Conservation (phyloP, 371 early-diverging fungal species). For the Zychaea mexicana region DNA sequence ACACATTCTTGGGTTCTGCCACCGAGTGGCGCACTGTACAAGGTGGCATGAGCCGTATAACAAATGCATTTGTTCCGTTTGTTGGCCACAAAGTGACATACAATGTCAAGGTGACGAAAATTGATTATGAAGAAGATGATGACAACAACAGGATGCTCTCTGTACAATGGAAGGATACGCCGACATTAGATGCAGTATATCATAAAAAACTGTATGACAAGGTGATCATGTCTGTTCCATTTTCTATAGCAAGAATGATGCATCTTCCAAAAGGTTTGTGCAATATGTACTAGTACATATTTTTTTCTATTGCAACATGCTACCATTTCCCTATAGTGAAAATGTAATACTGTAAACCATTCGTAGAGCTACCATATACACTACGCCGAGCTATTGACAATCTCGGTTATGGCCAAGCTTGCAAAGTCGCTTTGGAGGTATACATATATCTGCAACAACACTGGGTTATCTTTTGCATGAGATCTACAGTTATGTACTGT, state of each 20-base stretch:
- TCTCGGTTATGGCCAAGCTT: slow-evolving; percentile 23
- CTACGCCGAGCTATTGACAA: slow-evolving; percentile 23
- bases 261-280: slow-evolving; percentile 23
- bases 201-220: slow-evolving; percentile 24
- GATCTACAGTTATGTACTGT: too few species aligned
- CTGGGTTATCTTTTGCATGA: too few species aligned
- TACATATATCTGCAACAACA: background rate
- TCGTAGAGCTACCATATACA: slow-evolving; percentile 22
- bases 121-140: slow-evolving; percentile 19
- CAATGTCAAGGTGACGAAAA: slow-evolving; percentile 16
- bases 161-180: slow-evolving; percentile 27
- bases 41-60: slow-evolving; percentile 30
- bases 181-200: slow-evolving; percentile 21
- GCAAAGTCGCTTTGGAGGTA: slow-evolving; percentile 27
- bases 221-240: slow-evolving; percentile 33
- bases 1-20: slow-evolving; percentile 19
- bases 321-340: background rate
- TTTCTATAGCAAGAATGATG: slow-evolving; percentile 29
- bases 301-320: background rate
- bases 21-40: slow-evolving; percentile 32
- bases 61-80: slow-evolving; percentile 27
- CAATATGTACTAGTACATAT: background rate
- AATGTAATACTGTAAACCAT: too few species aligned
- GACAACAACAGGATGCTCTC: too few species aligned
- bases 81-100: slow-evolving; percentile 28